Conservation (phyloP, 2,329 filamentous ascomycete genomes). For the Aquanectria penicillioides region DNA sequence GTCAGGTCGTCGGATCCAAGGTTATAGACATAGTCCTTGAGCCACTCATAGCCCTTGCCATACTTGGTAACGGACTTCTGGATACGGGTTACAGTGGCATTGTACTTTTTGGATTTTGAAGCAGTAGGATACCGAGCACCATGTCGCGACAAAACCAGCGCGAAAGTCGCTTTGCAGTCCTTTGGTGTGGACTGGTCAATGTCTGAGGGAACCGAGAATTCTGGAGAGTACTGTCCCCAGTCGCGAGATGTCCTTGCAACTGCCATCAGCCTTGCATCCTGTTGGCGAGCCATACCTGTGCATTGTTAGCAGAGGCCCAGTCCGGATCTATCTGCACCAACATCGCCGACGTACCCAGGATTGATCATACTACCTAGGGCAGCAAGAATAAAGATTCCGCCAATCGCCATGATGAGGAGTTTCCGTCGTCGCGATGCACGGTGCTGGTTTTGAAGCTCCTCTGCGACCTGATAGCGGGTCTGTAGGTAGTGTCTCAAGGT, state of each 20-base stretch:
- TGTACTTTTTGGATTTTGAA: slow-evolving; percentile 73
- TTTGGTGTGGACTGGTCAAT: slow-evolving; percentile 69
- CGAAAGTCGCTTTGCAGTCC: slow-evolving; percentile 82
- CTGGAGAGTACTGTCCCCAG: slow-evolving; percentile 93
- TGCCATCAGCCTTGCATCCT: slow-evolving; percentile 41
- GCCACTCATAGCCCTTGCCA: slow-evolving; percentile 72
- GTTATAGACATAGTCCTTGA: slow-evolving; percentile 76
- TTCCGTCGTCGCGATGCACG: background rate
- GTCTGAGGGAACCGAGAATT: slow-evolving; percentile 77
- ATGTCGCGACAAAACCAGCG: slow-evolving; percentile 83
- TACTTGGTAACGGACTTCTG: slow-evolving; percentile 67
- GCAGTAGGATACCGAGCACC: slow-evolving; percentile 84
- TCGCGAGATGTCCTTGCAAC: slow-evolving; percentile 68
- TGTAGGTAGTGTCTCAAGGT: background rate
- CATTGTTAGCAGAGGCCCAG: background rate
- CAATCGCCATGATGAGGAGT: slow-evolving; percentile 10
- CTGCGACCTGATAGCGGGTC: background rate
- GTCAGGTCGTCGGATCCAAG: slow-evolving; percentile 78
- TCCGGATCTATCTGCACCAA: too few species aligned
- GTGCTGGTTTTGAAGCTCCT: background rate
- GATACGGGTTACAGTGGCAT: slow-evolving; percentile 71
- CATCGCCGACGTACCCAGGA: background rate
- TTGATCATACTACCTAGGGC: background rate
- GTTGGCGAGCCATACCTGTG: slow-evolving; percentile 18
- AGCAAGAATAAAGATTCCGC: slow-evolving; percentile 1